Conservation (phyloP, 352 stramenopile species). For the Thalassiosira exigua region DNA sequence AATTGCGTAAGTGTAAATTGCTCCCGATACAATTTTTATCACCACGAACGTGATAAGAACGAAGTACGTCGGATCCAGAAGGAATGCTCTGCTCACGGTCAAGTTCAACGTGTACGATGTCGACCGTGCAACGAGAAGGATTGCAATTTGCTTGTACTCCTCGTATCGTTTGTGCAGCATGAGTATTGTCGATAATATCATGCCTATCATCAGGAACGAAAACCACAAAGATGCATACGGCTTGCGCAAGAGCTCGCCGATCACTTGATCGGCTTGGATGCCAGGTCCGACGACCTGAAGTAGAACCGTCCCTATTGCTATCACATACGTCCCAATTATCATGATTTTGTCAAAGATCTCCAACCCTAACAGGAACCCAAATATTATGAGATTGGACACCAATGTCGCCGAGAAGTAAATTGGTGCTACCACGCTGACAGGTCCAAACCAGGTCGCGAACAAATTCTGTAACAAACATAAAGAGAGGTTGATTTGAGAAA, state of each 20-base stretch:
- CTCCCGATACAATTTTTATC: constrained; percentile 42
- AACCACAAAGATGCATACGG: constrained; percentile 47
- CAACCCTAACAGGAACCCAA: constrained; percentile 41
- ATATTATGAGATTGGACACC: constrained; percentile 50
- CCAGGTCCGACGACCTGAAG: constrained; percentile 48
- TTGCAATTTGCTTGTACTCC: constrained; percentile 9
- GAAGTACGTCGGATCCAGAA: constrained; percentile 18
- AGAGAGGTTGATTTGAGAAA: no score
- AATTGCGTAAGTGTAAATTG: constrained; percentile 51
- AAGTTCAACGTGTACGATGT: constrained; percentile 45
- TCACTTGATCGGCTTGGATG: constrained; percentile 37
- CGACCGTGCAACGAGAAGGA: constrained; percentile 46
- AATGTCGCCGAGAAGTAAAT: constrained; percentile 38
- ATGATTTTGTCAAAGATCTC: constrained; percentile 48
- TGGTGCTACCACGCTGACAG: constrained; percentile 41
- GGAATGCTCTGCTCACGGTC: constrained; percentile 34
- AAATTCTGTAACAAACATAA: no score
- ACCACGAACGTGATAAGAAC: constrained; percentile 28
- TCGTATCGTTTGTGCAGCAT: constrained; percentile 13
- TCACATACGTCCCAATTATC: constrained; percentile 52
- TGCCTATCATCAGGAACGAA: constrained; percentile 27
- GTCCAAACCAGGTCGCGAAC: constrained; percentile 45
- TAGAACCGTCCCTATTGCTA: constrained; percentile 42
- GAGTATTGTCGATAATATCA: constrained; percentile 27
- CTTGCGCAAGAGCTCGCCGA: constrained; percentile 32